Percentiles rank a stretch among this genome's conserved stretches.
Evolutionary conservation across 306 rosid species (phyloP).

Genomic region (Medicago lupulina): DNA sequence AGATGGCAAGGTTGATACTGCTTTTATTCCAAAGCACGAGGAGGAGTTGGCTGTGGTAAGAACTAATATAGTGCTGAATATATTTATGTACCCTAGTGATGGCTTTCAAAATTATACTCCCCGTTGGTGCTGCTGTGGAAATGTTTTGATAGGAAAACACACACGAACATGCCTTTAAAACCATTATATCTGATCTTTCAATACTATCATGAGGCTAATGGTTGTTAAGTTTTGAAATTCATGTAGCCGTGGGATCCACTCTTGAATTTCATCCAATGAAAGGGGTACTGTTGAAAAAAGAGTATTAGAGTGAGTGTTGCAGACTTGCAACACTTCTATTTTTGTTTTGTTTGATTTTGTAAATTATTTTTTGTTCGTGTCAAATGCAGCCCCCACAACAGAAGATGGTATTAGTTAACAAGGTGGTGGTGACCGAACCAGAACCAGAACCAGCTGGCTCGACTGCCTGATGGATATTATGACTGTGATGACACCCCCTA

Average conservation of each 20-base stretch:
- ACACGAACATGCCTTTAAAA: constrained; percentile 17
- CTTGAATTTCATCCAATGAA: neutral
- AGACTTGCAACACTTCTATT: neutral
- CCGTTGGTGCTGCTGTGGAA: constrained; percentile 26
- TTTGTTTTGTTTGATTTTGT: constrained; percentile 28
- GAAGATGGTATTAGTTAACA: constrained; percentile 46
- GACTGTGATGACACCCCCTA: constrained; percentile 36
- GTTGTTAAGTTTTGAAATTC: neutral
- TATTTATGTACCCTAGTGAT: neutral
- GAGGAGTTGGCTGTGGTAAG: constrained; percentile 79
- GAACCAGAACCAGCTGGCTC: constrained; percentile 44
- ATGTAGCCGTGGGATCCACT: neutral
- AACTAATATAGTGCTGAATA: constrained; percentile 26
- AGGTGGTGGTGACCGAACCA: constrained; percentile 43
- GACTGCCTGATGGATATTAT: constrained; percentile 47
- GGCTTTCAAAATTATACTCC: constrained; percentile 25
- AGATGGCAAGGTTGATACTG: constrained; percentile 91
- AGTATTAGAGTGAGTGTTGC: neutral
- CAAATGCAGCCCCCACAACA: constrained; percentile 70
- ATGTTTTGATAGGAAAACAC: constrained; percentile 28
- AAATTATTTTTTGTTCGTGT: constrained; percentile 22
- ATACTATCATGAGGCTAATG: constrained; percentile 1
- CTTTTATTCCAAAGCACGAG: constrained; percentile 95
- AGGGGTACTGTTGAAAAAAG: neutral
- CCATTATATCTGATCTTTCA: constrained; percentile 2